phyloP scores from a whole-genome alignment of 1,284 basidiomycete species.

The Coniferiporia sulphurascens region DNA sequence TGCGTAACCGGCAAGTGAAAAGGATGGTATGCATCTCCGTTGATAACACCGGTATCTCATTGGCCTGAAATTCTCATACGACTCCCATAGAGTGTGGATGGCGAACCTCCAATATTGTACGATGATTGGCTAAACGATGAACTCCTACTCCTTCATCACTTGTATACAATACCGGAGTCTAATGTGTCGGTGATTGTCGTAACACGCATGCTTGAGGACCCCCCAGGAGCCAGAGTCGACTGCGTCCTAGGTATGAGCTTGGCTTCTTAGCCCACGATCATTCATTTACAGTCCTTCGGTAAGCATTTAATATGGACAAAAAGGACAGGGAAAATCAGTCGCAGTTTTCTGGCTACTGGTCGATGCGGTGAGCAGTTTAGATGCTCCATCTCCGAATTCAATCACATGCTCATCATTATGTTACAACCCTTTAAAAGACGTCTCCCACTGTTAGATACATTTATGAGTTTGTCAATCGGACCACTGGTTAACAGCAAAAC shows the following conservation, averaged over 20 bases:
- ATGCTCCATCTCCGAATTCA: no score
- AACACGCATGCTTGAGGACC: conserved; percentile 4
- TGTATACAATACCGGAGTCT: conserved; percentile 13
- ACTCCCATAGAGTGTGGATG: background rate
- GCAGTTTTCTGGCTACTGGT: no score
- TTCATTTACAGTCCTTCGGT: background rate
- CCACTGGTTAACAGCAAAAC: no score
- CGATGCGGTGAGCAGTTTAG: no score
- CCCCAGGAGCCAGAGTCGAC: conserved; percentile 10
- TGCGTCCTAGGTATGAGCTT: conserved; percentile 12
- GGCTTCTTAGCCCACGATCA: background rate
- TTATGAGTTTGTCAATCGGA: no score
- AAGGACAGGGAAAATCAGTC: no score
- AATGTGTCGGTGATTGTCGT: conserved; percentile 8
- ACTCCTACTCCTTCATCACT: background rate
- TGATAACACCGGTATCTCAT: background rate
- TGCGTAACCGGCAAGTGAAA: no score
- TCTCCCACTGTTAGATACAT: no score
- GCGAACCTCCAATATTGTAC: background rate
- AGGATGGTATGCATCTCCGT: no score
- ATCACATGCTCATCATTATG: no score
- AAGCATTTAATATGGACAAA: conserved; percentile 1
- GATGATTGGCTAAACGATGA: background rate
- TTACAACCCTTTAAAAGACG: no score
- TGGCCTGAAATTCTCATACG: background rate